Conservation (phyloP, 805 yeast species). For the Cyberlindnera mississippiensis region DNA sequence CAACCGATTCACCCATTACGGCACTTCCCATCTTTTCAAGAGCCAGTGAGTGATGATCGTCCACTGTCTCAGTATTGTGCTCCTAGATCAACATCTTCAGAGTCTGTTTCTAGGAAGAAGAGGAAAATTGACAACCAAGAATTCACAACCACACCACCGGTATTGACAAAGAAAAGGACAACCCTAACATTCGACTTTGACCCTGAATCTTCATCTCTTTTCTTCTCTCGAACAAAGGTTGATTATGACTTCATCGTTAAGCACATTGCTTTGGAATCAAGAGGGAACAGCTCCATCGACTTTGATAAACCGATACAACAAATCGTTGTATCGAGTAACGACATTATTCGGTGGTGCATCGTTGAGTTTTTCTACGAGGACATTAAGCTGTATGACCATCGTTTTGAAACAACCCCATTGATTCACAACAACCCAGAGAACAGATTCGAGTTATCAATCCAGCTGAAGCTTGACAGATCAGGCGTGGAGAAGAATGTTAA, state of each 20-base stretch:
- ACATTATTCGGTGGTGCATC: conserved; percentile 15
- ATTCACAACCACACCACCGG: neutral
- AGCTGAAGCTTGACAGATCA: conserved; percentile 3
- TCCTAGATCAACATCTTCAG: too few species aligned
- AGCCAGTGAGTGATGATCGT: neutral
- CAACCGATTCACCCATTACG: too few species aligned
- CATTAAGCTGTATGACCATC: conserved; percentile 17
- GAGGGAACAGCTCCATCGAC: conserved; percentile 4
- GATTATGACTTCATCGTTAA: conserved; percentile 15
- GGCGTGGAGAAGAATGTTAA: conserved; percentile 2
- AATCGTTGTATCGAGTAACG: conserved; percentile 8
- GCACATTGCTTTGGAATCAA: conserved; percentile 12
- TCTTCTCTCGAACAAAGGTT: conserved; percentile 7
- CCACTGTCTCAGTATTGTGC: too few species aligned
- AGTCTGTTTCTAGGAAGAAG: neutral
- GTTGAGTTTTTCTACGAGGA: conserved; percentile 17
- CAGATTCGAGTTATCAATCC: conserved; percentile 9
- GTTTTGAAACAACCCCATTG: conserved; percentile 6
- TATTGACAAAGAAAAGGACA: neutral
- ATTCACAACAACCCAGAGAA: conserved; percentile 12
- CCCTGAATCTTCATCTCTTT: conserved; percentile 3
- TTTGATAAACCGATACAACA: neutral
- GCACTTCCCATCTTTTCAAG: too few species aligned
- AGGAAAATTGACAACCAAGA: neutral
- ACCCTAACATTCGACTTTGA: neutral